phyloP scores from a whole-genome alignment of 345 rosid genomes.

The Hevea brasiliensis region DNA sequence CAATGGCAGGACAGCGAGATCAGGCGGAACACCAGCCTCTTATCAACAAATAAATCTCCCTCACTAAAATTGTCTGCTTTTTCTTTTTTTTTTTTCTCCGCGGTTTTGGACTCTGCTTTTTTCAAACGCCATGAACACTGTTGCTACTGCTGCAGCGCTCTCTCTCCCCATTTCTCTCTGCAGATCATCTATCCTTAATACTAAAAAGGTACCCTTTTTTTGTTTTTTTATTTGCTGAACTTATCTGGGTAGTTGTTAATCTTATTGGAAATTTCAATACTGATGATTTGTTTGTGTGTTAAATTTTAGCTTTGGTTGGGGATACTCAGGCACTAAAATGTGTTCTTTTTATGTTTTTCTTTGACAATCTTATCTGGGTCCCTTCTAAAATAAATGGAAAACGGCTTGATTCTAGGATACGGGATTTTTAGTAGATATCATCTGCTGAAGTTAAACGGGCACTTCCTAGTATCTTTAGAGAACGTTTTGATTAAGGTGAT shows the following conservation, averaged over 20 bases:
- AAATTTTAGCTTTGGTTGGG: conserved; percentile 5
- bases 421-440: background rate
- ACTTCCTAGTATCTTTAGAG: background rate
- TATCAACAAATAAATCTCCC: conserved; percentile 53
- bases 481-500: background rate
- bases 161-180: conserved; percentile 66
- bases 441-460: background rate
- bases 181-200: conserved; percentile 47
- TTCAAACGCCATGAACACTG: conserved; percentile 67
- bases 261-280: background rate
- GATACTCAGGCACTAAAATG: background rate
- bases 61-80: conserved; percentile 1
- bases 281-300: background rate
- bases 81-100: conserved; percentile 8
- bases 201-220: conserved; percentile 55
- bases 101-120: background rate
- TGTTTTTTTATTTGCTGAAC: background rate
- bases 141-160: conserved; percentile 66
- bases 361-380: conserved; percentile 9
- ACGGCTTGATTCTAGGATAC: background rate
- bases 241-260: conserved; percentile 12
- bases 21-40: conserved; percentile 61
- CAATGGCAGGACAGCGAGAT: conserved; percentile 65
- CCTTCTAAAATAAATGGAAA: conserved; percentile 1
- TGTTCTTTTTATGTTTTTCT: background rate